Evolutionary conservation across 345 rosid species (phyloP), one percentile per base, ranked within the genome.

Genomic region (Hibiscus tridactylites): DNA sequence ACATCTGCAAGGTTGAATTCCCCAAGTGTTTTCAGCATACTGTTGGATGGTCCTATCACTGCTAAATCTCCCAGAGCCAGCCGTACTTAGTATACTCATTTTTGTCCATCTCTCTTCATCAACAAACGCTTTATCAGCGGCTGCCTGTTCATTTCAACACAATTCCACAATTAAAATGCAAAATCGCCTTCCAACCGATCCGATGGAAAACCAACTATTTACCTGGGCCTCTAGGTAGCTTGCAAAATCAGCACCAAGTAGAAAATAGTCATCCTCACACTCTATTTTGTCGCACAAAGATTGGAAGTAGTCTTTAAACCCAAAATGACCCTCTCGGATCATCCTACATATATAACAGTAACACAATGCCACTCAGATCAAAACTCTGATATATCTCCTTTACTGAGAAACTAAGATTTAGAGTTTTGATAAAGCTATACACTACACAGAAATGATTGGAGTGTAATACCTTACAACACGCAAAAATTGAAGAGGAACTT

Each of bases 401-500:
- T 58, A 12, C 31, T 12, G 58, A n/a, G 21, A 57, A 21, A 57
- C 29, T 24, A 35, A 16, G 19, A 61, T 31, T 44, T 16, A 33
- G 7, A 8, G 42, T 31, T 16, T 35, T 16, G 24, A 31, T n/a
- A 61, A 31, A 8, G 44, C 44, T 16, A 33, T 35, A 63, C 28
- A 9, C 11, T 39, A 63, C 29, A 39, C 19, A 10, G 67, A 63
- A 37, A 28, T 29, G 24, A 37, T 42, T 42, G 16, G 19, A 21
- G 9, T 28, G 47, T 53, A 56, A 10, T 76, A 79, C 85, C 85
- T 82, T 49, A 82, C 81, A 47, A 82, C 85, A 52, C 85, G 81
- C 57, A 81, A 82, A 77, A 82, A 79, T 46, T 86, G 90, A 65
- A 74, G 83, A 73, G 87, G 83, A 56, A 79, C 83, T 77, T 77